Evolutionary conservation across 495 filamentous ascomycete genomes (phyloP).

Genomic region (Lentithecium fluviatile): DNA sequence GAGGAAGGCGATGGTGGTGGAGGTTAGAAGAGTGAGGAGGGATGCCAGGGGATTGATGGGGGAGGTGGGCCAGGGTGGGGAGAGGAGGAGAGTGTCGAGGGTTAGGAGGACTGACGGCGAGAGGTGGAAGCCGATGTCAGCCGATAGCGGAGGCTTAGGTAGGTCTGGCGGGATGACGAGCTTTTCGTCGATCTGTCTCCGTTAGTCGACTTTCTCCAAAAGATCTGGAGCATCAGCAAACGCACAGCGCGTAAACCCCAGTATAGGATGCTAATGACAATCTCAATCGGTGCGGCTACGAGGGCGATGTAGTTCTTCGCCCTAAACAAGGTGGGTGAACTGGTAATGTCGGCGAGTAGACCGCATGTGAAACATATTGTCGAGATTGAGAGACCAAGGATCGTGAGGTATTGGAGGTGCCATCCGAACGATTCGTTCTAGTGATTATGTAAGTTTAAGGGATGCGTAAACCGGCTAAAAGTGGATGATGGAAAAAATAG

Average conservation of each 20-base stretch:
- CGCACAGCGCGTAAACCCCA: constrained; percentile 64
- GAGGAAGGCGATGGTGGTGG: constrained; percentile 61
- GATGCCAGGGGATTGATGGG: constrained; percentile 47
- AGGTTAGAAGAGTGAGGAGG: constrained; percentile 55
- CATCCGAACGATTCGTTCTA: constrained; percentile 72
- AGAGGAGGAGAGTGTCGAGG: constrained; percentile 70
- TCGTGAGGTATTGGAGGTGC: constrained; percentile 82
- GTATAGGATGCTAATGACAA: constrained; percentile 81
- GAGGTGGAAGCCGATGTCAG: constrained; percentile 79
- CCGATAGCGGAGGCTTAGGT: constrained; percentile 34
- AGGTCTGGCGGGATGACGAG: constrained; percentile 46
- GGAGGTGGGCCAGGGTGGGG: constrained; percentile 74
- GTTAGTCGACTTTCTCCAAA: too few species aligned
- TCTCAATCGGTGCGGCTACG: constrained; percentile 73
- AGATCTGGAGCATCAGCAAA: constrained; percentile 1
- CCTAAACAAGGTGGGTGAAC: constrained; percentile 63
- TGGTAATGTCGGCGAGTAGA: constrained; percentile 71
- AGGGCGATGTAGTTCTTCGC: constrained; percentile 73
- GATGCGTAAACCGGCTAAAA: background rate
- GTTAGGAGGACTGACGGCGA: constrained; percentile 69
- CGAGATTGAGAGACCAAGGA: constrained; percentile 69
- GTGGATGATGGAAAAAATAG: too few species aligned
- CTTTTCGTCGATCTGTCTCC: constrained; percentile 58
- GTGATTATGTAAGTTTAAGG: background rate
- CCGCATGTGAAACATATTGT: constrained; percentile 67